Evolutionary conservation across 257 asterid species (phyloP).

Genomic region (Petunia secreta): DNA sequence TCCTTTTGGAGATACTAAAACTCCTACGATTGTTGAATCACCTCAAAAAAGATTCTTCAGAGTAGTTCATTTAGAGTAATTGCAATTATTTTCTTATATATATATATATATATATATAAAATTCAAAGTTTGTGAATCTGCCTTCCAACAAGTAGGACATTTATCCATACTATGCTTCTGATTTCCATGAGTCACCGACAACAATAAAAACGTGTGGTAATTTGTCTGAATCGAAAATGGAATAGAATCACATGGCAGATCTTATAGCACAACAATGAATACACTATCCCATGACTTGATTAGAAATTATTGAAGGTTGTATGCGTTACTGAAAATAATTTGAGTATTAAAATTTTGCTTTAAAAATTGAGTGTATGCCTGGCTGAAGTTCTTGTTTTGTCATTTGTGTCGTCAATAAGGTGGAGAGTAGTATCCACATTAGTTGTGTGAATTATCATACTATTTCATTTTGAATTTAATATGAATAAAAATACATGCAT

Average conservation of each 20-base stretch:
- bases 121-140: background rate
- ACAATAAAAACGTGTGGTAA: background rate
- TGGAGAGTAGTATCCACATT: too few species aligned
- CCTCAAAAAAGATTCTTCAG: background rate
- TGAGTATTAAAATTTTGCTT: background rate
- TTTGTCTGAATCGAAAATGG: background rate
- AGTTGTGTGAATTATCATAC: too few species aligned
- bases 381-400: background rate
- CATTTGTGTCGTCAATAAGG: background rate
- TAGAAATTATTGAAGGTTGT: slow-evolving; percentile 1
- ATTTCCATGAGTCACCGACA: too few species aligned
- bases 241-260: background rate
- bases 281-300: background rate
- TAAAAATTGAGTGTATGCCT: background rate
- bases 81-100: background rate
- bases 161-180: background rate
- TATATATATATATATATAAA: too few species aligned
- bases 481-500: too few species aligned
- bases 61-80: background rate
- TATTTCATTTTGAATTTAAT: background rate
- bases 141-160: background rate
- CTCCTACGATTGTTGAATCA: too few species aligned
- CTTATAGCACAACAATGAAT: too few species aligned
- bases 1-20: background rate
- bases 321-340: background rate